A percentile compares a stretch with the other conserved stretches of the same genome.
Conservation (phyloP, 2,329 filamentous ascomycete genomes). For the Nemania diffusa region DNA sequence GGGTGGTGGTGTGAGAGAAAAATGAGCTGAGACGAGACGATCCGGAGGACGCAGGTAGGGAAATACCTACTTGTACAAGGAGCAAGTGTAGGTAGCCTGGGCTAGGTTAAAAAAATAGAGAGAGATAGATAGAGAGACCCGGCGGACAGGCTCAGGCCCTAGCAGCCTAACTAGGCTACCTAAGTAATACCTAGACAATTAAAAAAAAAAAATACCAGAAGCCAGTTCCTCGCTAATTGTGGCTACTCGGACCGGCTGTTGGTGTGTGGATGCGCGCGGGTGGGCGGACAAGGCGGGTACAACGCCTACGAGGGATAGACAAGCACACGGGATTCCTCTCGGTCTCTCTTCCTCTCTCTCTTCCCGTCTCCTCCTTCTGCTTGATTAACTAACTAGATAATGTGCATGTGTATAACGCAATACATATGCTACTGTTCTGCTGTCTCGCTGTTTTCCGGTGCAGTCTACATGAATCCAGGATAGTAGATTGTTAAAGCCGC, state of each 20-base stretch:
- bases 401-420: not conserved
- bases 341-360: not conserved
- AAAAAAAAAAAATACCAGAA: slow-evolving; percentile 17
- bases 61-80: too few species aligned
- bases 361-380: not conserved
- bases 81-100: too few species aligned
- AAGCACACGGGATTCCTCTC: slow-evolving; percentile 8
- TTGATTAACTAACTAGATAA: not conserved
- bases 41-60: slow-evolving; percentile 18
- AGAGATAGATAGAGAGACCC: slow-evolving; percentile 6
- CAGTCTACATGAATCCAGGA: not conserved
- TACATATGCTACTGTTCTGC: not conserved
- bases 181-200: not conserved
- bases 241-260: slow-evolving; percentile 41
- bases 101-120: not conserved
- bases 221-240: slow-evolving; percentile 36
- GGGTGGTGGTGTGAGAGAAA: slow-evolving; percentile 12
- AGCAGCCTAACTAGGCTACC: slow-evolving; percentile 4
- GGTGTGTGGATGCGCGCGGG: slow-evolving; percentile 36
- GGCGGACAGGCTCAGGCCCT: slow-evolving; percentile 30
- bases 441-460: not conserved
- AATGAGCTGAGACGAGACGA: slow-evolving; percentile 26
- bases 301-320: slow-evolving; percentile 19
- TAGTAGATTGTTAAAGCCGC: too few species aligned
- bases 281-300: slow-evolving; percentile 40